Evolutionary conservation across 148 eudicot species (phyloP).

Genomic region (Oxyria digyna): DNA sequence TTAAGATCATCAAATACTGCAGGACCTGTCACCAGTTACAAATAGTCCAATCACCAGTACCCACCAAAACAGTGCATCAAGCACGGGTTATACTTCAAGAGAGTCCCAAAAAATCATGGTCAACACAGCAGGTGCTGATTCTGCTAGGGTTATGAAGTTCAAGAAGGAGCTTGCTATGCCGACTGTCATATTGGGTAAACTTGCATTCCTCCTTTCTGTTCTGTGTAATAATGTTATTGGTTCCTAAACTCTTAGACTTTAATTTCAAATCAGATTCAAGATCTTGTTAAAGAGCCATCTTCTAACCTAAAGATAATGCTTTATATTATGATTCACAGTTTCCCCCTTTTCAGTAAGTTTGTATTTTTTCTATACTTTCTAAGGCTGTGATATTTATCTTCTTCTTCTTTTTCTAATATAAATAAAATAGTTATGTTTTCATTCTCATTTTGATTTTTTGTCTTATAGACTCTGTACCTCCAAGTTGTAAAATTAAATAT

Average conservation of each 20-base stretch:
- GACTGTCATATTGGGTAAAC: slow-evolving; percentile 66
- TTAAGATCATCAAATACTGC: slow-evolving; percentile 10
- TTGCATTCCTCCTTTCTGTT: neutral
- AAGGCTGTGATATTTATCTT: neutral
- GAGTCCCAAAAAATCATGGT: slow-evolving; percentile 49
- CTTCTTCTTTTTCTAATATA: neutral
- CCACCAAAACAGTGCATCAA: slow-evolving; percentile 26
- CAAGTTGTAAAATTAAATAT: neutral
- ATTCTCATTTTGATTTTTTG: neutral
- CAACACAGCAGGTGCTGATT: slow-evolving; percentile 81
- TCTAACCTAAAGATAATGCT: neutral
- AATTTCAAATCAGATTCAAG: neutral
- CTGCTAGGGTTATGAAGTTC: slow-evolving; percentile 85
- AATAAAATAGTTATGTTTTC: neutral
- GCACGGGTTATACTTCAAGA: slow-evolving; percentile 25
- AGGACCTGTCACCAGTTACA: slow-evolving; percentile 42
- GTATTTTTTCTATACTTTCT: neutral
- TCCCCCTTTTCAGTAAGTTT: neutral
- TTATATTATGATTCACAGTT: neutral
- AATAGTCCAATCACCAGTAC: slow-evolving; percentile 23
- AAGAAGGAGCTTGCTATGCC: slow-evolving; percentile 64
- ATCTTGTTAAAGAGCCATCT: neutral
- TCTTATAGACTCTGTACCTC: neutral
- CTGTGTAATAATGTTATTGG: neutral
- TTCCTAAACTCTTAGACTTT: neutral